Evolutionary conservation across 495 filamentous ascomycete species (phyloP), one percentile per base, ranked within the genome.

Genomic region (Geoglossum glabrum): DNA sequence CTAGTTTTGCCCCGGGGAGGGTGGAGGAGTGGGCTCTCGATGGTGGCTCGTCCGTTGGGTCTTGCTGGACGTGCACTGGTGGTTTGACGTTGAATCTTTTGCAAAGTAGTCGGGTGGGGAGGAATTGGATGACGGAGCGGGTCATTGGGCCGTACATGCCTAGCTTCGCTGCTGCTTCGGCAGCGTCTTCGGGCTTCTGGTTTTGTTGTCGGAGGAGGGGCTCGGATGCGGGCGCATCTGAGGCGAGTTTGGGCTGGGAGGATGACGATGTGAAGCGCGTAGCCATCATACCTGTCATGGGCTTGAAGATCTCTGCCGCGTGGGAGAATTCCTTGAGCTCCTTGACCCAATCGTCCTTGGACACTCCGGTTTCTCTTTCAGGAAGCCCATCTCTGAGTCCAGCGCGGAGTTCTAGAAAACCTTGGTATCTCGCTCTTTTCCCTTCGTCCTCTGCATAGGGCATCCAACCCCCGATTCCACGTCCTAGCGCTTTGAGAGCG

Each of bases 101-200:
- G 71, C 92, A 97, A 31, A 98, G 68, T 45, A 98, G 68, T 54
- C 88, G 74, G 9, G 84, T 80, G 13, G 93, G 92, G 65, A 81
- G 84, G 64, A 94, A 96, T 6, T 81, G 76, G n/a, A 76, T 60
- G 1, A 73, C 72, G 7, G 74, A 79, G 49, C 92, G 73, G 2
- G 92, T 98, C 79, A 96, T 76, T 1, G 80, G 76, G 0, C 92
- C 92, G 68, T 86, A 97, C 88, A 97, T 94, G 27, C 88, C 88
- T 62, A 95, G 66, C 60, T 77, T 83, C n/a, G 92, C 92, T 5
- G 92, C 92, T 61, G 86, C 80, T 59, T 87, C 85, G 3, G 87
- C 86, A 0, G 90, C 87, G 60, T 92, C 83, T 57, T 82, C 75
- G 1, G 77, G 74, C 62, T 85, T 94, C 38, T 75, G 73, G 10